Conservation (phyloP, 768 basidiomycete genomes). For the Multifurca ochricompacta region DNA sequence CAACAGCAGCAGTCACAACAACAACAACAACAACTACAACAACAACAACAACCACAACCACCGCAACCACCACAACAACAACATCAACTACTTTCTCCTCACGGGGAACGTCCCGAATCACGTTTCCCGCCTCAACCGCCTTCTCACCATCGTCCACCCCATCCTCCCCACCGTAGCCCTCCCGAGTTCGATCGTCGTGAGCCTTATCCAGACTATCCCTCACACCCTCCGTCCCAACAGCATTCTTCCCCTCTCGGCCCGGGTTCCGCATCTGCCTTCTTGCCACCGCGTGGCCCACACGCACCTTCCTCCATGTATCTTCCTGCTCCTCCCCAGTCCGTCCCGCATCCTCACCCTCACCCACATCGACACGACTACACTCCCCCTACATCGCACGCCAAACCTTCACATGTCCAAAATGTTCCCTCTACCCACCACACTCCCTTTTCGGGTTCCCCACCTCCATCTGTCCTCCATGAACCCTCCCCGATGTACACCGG, state of each 20-base stretch:
- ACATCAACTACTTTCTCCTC: constrained; percentile 24
- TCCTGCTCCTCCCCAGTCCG: constrained; percentile 19
- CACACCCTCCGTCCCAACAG: constrained; percentile 17
- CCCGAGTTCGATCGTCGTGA: constrained; percentile 19
- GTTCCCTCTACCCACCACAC: constrained; percentile 13
- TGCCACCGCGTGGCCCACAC: constrained; percentile 23
- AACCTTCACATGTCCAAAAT: constrained; percentile 8
- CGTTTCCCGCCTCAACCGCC: constrained; percentile 20
- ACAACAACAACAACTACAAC: constrained; percentile 22
- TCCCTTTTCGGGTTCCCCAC: constrained; percentile 16
- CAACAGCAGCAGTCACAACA: constrained; percentile 17
- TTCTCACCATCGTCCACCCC: constrained; percentile 19
- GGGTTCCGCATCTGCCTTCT: constrained; percentile 3
- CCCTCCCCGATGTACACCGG: constrained; percentile 28
- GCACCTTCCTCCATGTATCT: constrained; percentile 16
- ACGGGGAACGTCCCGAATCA: constrained; percentile 23
- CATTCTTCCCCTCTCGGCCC: constrained; percentile 9
- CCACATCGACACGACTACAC: constrained; percentile 22
- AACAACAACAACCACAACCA: constrained; percentile 27
- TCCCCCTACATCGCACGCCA: constrained; percentile 16
- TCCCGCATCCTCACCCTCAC: constrained; percentile 20
- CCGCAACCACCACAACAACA: constrained; percentile 24
- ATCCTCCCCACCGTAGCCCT: constrained; percentile 16
- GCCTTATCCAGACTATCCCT: constrained; percentile 15
- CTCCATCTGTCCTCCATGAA: constrained; percentile 21